Evolutionary conservation across 2,329 filamentous ascomycete species (phyloP), one percentile per base, ranked within the genome.

Genomic region (Trichoderma sp.): DNA sequence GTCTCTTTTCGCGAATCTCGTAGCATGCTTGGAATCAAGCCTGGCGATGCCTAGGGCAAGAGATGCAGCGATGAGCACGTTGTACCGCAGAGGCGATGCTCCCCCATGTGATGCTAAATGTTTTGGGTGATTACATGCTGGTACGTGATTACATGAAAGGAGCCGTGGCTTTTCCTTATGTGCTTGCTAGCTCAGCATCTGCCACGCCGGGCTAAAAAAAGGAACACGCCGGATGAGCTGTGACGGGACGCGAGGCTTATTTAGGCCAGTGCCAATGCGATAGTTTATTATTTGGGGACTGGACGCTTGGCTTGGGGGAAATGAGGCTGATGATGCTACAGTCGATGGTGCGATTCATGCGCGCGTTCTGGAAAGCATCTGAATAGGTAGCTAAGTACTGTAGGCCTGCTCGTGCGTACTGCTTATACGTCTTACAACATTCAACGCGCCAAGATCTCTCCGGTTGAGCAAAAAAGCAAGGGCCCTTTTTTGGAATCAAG

Each of bases 181-280:
- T 35, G 13, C 10, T 24, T 58, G 55, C 21, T 31, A 31, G 16
- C 13, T 52, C 40, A 21, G 40, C 16, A 40, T 19, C 37, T 19
- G 37, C 16, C 37, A 40, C 16, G 37, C 37, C n/a, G 52, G 52
- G 49, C 61, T 64, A 64, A 64, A 64, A 56, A 56, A 56, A 64
- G 61, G 35, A 63, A 19, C 61, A 29, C 61, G 19, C 27, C 13
- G 19, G 40, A 43, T 35, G 13, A n/a, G 40, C 19, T 13, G 31
- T 24, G 61, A 52, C 33, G 61, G 61, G 33, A 64, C 40, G 40
- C 49, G 49, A 64, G 61, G 49, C 24, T 49, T 40, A 24, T 55
- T 56, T 64, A 55, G 47, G 14, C 5, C 33, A 35, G 2, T 35
- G 33, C 14, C 33, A 35, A 5, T 63, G 21, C 16, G 31, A 55